Evolutionary conservation across 371 early-diverging fungal species (phyloP), one percentile per base, ranked within the genome.

Genomic region (Gilbertella persicaria): DNA sequence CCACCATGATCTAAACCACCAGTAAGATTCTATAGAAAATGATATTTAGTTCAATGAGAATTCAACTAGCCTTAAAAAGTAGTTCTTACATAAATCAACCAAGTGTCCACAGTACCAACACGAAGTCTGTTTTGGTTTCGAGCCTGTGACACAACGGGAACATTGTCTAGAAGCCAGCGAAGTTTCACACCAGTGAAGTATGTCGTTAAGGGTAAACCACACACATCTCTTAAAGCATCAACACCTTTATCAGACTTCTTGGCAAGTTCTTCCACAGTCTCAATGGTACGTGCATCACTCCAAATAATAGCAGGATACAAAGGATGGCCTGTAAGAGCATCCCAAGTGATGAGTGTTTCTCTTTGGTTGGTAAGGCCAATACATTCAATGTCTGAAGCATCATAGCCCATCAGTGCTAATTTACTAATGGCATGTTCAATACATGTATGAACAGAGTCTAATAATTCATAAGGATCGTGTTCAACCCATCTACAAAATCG

Each of bases 281-380:
- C 80, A 42, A 81, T 70, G 2, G 97, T 97, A 52, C 98, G 85
- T 26, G 86, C 80, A 63, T 97, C 98, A 49, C 87, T 88, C 98
- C 98, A 97, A 25, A 97, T 91, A 54, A 97, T 89, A 16, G 98
- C 97, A 56, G 92, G 86, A 60, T 88, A 84, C 13, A 97, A 71
- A 0, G 93, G 90, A 52, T 84, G 59, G 42, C 96, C 96, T 2
- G 95, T 93, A 19, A 46, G 59, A 25, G 64, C 70, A 69, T 96
- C 94, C 95, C 96, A 97, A 9, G 82, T 89, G 33, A 94, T 82
- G 2, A 88, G 80, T 1, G 98, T 95, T 66, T 97, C 98, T 55
- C 98, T 82, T 73, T 97, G 98, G 69, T 97, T 97, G 25, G 97
- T 96, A 50, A 97, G 85, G 10, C 98, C 98, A 30, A 97, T 62